Percentiles rank a stretch among this genome's conserved stretches.
These are phyloP conservation scores for Aurantiochytrium sp. DNA, from an alignment of 108 stramenopile species.

Conservation along the genomic window DNA sequence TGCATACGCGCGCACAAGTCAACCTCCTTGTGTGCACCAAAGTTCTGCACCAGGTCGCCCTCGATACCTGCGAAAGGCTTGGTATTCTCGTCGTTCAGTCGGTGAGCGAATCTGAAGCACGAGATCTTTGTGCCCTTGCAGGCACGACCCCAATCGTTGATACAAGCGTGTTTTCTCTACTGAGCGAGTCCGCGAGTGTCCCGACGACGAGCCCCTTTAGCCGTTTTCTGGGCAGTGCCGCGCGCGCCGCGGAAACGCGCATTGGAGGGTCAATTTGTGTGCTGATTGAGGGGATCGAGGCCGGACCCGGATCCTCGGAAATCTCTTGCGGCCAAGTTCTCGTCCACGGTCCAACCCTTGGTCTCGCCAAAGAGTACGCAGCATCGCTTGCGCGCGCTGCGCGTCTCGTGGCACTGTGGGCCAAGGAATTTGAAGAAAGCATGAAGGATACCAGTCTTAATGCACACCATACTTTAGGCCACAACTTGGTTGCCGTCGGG, in stretches of 20 bases:
- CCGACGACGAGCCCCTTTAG: too few relatives aligned
- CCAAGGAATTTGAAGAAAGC: background rate
- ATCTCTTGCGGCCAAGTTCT: background rate
- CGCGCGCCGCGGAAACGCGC: background rate
- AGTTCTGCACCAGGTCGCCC: background rate
- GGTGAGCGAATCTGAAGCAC: background rate
- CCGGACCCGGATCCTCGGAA: background rate
- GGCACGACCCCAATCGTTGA: background rate
- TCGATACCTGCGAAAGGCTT: background rate
- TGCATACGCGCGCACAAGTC: background rate
- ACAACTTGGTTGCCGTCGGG: too few relatives aligned
- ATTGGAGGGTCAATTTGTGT: background rate
- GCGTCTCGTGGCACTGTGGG: background rate
- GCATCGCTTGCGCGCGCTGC: background rate
- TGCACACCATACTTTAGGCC: too few relatives aligned
- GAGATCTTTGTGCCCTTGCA: background rate
- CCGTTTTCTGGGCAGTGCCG: background rate
- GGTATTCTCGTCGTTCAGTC: background rate
- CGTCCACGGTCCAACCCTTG: background rate
- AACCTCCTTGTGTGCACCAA: background rate
- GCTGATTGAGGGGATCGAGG: background rate
- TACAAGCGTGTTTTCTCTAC: background rate
- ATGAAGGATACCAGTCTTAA: background rate
- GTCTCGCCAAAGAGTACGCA: background rate
- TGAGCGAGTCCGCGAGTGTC: background rate